Conservation (phyloP, 108 stramenopile genomes). For the Cyclotella cryptica region DNA sequence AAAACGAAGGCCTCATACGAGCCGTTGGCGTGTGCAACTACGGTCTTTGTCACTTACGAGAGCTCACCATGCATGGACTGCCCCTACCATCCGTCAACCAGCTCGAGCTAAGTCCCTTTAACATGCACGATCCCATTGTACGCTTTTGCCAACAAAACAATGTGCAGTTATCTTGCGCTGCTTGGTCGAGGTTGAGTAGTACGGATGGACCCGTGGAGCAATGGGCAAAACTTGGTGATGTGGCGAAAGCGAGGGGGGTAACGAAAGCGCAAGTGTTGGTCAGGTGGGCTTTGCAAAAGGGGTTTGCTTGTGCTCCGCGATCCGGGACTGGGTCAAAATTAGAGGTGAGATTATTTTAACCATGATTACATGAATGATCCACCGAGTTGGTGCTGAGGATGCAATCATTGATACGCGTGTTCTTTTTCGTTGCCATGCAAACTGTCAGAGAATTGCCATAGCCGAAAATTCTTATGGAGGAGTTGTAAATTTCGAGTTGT, state of each 20-base stretch:
- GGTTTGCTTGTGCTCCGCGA: slow-evolving; percentile 76
- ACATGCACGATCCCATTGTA: slow-evolving; percentile 65
- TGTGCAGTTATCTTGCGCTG: slow-evolving; percentile 62
- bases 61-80: slow-evolving; percentile 42
- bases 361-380: too few species aligned
- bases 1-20: slow-evolving; percentile 60
- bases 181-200: slow-evolving; percentile 80
- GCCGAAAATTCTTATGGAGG: slow-evolving; percentile 79
- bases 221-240: slow-evolving; percentile 63
- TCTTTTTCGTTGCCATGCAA: neutral
- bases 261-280: slow-evolving; percentile 87
- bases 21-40: slow-evolving; percentile 83
- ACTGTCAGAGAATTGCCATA: slow-evolving; percentile 60
- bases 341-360: too few species aligned
- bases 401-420: neutral
- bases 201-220: slow-evolving; percentile 61
- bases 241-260: slow-evolving; percentile 64
- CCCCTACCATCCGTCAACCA: slow-evolving; percentile 73
- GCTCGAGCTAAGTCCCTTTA: slow-evolving; percentile 81
- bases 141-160: slow-evolving; percentile 55
- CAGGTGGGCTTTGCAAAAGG: slow-evolving; percentile 79
- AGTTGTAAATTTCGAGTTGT: slow-evolving; percentile 50
- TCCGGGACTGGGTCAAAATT: slow-evolving; percentile 63
- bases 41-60: slow-evolving; percentile 65
- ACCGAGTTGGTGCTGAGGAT: neutral